Base-by-base conservation (phyloP, 306 rosid genomes). In the Cucurbita ficifolia region DNA sequence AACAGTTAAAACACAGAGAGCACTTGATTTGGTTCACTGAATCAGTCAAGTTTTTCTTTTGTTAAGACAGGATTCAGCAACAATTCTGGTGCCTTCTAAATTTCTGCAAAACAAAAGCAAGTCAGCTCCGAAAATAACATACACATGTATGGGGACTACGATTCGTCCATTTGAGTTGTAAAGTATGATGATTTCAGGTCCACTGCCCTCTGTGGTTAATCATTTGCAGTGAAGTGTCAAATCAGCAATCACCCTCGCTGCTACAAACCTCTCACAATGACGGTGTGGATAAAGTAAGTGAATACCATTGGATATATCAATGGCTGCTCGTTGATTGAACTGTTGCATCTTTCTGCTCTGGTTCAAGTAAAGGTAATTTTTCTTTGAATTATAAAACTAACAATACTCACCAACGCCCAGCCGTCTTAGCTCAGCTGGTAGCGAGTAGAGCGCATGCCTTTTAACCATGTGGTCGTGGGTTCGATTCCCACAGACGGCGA, bases 151-250 rank as follows among this genome's bases (percentile, higher is more conserved):
- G 42, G 14, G 40, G 29, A 39, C 8, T 35, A 17, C 2, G 71
- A 19, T 38, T 62, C 35, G 52, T 64, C 1, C 70, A 42, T 64
- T 21, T 10, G 72, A 43, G 72, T 65, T 65, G 72, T 63, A 7
- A 61, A 35, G 46, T 61, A 38, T 36, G 69, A 38, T 36, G 69
- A 43, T 59, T 33, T 58, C 21, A 61, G 68, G 67, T 8, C 42
- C 29, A 62, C 38, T 16, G 65, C 22, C 29, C 70, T 40, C 70
- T 40, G 72, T 48, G 43, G 57, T 48, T 69, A 68, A 46, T 69
- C 73, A 69, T 69, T 69, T 69, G 73, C 73, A 69, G 73, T 69
- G 73, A 69, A 69, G 73, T 69, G 73, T 69, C 73, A 69, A 48
- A 69, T 69, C 73, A 69, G 19, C 42, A 45, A 46, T 43, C 64